Conservation (phyloP, 768 basidiomycete genomes). For the Xerocomus brunneocitrinus region DNA sequence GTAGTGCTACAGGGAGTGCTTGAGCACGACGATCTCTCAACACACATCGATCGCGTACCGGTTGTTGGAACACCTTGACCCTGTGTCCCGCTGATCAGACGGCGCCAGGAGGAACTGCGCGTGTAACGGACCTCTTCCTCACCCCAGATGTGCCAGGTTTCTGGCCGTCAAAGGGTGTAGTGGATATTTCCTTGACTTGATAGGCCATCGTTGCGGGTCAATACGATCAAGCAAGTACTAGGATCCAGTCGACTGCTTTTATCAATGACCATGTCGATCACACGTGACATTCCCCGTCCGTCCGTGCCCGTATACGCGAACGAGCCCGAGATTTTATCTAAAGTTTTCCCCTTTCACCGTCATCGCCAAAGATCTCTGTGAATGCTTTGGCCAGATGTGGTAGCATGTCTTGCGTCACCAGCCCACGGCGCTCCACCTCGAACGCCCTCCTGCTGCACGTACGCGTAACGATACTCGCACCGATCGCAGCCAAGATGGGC, state of each 20-base stretch:
- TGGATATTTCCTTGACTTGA: constrained; percentile 62
- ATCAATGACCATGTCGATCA: background rate
- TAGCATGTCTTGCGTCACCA: constrained; percentile 80
- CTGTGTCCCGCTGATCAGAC: constrained; percentile 38
- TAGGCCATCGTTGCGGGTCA: constrained; percentile 32
- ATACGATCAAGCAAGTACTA: background rate
- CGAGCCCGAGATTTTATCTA: constrained; percentile 21
- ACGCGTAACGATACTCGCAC: constrained; percentile 85
- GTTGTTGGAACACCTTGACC: constrained; percentile 97
- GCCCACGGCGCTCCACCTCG: constrained; percentile 65
- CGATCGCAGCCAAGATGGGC: constrained; percentile 81
- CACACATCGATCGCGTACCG: constrained; percentile 47
- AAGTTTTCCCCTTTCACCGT: constrained; percentile 29
- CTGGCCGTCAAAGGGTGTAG: constrained; percentile 88
- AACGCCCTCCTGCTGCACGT: constrained; percentile 78
- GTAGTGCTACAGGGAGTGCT: constrained; percentile 66
- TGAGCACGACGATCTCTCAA: constrained; percentile 13
- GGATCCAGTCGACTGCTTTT: constrained; percentile 12
- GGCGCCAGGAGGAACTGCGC: constrained; percentile 12
- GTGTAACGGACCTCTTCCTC: constrained; percentile 69
- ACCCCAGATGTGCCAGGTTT: constrained; percentile 98
- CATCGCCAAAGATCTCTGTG: constrained; percentile 62
- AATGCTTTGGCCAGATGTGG: constrained; percentile 65
- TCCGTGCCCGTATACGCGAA: too few species aligned
- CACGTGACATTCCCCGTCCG: constrained; percentile 20